Evolutionary conservation across 2,329 filamentous ascomycete species (phyloP), one percentile per base, ranked within the genome.

Genomic region (Colletotrichum lupini): DNA sequence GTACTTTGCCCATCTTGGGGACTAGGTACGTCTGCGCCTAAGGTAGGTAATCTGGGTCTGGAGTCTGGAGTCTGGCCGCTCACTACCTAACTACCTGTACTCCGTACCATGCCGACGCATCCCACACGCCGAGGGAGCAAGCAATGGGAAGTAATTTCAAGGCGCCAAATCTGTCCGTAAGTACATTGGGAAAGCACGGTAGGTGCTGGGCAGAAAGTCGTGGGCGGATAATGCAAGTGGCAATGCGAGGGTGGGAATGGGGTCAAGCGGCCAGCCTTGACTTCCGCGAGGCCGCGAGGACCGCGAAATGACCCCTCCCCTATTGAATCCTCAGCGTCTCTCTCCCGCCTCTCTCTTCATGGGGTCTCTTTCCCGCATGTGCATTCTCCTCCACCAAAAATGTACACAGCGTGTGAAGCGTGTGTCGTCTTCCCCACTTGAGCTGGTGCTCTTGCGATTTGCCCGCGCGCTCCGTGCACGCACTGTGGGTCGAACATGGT

Each of bases 401-500:
- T 55, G 42, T 60, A 42, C 66, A 53, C 30, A 60, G 66, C 58
- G 66, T 64, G 59, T 64, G 59, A 30, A 60, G 66, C 58, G 66
- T 64, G 59, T 64, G 59, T 68, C 30, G 37, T 22, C 19, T 68
- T 57, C 52, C 52, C 65, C 65, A 69, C 70, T 69, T 56, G 22
- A 5, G 8, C 26, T 56, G 32, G 65, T 68, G 66, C 66, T 24
- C 42, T n/a, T 49, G 19, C 35, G 37, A 16, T 7, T 26, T 69
- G 49, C 37, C 61, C 58, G 67, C 67, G 56, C 71, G 49, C 71
- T 73, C 67, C 71, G 61, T 73, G 57, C 61, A 72, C 62, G 28
- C n/a, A 62, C 67, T 73, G 61, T 72, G 32, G 53, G 52, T 32
- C 58, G 35, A 49, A 14, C 16, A 68, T n/a, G 35, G 26, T 46